Base-by-base conservation (phyloP, 148 eudicot species). In the Chenopodium quinoa region DNA sequence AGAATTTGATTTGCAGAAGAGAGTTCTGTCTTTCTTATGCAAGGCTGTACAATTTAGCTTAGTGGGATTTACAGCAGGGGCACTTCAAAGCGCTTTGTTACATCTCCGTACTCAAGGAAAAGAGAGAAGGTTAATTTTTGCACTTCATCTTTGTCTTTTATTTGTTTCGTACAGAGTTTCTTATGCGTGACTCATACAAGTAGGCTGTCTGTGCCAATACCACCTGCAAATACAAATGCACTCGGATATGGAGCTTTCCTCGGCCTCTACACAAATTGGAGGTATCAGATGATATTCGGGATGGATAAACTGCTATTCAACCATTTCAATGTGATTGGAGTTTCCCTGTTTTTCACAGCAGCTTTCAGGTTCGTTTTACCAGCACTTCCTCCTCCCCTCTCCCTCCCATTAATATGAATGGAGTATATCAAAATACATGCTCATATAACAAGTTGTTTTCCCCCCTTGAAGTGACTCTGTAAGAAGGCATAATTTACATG, bases 1-100 rank as follows among this genome's bases (percentile, higher is more conserved):
- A 82, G 91, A 88, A 68, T 93, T 91, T 78, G 91, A 91, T 80
- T 76, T 88, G 81, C 90, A 89, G 79, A 90, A 91, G 83, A 88
- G 95, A 79, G 71, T 91, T 79, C 92, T 86, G n/a, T 90, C 97
- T 47, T 91, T 91, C 73, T 76, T 93, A 77, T 90, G 84, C 86
- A 93, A 93, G 88, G 93, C 97, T 87, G 90, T 90, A 78, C 86
- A 90, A 86, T 77, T 93, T 44, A 87, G 93, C 79, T 85, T 93
- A 87, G 90, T 90, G 46, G 95, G 95, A 44, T 80, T 89, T 63
- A 86, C 88, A 66, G 89, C 93, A 29, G 97, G 97, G 32, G 91
- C 91, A 78, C 88, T 81, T n/a, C 97, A 93, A 82, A 90, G 92
- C 77, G 90, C 90, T 62, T 71, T 87, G 78, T 88, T 92, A 75